A percentile compares a stretch with the other conserved stretches of the same genome.
These are phyloP conservation scores for Tephrocybe sp. DNA, from an alignment of 768 basidiomycete genomes.

Conservation along the genomic window DNA sequence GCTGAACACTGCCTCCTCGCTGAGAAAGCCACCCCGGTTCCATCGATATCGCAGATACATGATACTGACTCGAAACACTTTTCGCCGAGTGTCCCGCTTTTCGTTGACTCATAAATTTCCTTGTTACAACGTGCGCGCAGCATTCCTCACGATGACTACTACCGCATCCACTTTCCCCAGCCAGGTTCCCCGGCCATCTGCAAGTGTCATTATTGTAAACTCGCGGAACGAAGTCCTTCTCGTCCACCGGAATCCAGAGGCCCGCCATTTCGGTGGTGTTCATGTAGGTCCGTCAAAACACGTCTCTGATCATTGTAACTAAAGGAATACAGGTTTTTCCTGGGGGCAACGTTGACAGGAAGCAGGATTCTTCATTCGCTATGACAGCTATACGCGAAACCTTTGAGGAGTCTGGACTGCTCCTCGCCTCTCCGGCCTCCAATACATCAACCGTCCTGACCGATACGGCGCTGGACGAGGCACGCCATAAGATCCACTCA, in stretches of 20 bases:
- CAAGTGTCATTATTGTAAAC: constrained; percentile 68
- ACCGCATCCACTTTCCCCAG: neutral
- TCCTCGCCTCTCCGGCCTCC: constrained; percentile 48
- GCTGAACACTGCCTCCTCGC: neutral
- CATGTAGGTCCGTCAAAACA: too few species aligned
- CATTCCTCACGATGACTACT: constrained; percentile 11
- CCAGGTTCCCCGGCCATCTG: constrained; percentile 55
- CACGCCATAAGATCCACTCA: constrained; percentile 56
- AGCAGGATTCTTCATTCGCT: constrained; percentile 55
- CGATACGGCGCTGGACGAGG: constrained; percentile 47
- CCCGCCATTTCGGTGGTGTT: constrained; percentile 63
- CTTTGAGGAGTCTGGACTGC: constrained; percentile 73
- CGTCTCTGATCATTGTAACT: constrained; percentile 24
- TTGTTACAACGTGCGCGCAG: neutral
- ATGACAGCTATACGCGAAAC: constrained; percentile 76
- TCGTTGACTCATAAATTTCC: neutral
- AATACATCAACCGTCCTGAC: constrained; percentile 22
- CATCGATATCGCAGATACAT: constrained; percentile 1
- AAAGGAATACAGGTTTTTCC: constrained; percentile 61
- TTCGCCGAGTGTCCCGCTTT: constrained; percentile 3
- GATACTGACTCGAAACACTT: neutral
- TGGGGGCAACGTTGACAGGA: constrained; percentile 66
- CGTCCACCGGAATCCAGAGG: constrained; percentile 67
- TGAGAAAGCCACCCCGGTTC: neutral
- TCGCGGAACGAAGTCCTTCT: constrained; percentile 65